phyloP scores from a whole-genome alignment of 78 protist genomes.

The Planoprotostelium fungivorum region DNA sequence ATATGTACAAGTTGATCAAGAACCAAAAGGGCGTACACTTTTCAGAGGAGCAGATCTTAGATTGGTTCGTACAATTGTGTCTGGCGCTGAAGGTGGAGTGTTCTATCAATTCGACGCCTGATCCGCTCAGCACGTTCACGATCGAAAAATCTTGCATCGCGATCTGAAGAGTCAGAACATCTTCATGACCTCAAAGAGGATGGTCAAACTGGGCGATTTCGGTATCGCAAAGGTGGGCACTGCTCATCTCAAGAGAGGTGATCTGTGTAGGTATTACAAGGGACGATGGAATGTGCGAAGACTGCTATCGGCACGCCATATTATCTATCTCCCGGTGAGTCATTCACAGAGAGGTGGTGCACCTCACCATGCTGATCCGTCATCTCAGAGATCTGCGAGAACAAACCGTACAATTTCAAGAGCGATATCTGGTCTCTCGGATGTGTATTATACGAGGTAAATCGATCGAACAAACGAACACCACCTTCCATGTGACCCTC shows the following conservation, averaged over 20 bases:
- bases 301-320: slow-evolving; percentile 92
- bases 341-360: background rate
- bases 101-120: background rate
- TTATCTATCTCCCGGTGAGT: slow-evolving; percentile 77
- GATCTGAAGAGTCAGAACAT: slow-evolving; percentile 87
- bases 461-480: background rate
- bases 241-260: no score
- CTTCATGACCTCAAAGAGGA: slow-evolving; percentile 58
- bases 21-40: slow-evolving; percentile 2
- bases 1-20: slow-evolving; percentile 6
- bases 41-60: slow-evolving; percentile 13
- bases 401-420: slow-evolving; percentile 70
- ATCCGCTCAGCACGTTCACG: slow-evolving; percentile 60
- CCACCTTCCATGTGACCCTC: slow-evolving; percentile 37
- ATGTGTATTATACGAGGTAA: slow-evolving; percentile 17
- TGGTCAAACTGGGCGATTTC: slow-evolving; percentile 91
- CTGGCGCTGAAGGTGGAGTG: slow-evolving; percentile 49
- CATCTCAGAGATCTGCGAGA: slow-evolving; percentile 72
- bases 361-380: background rate
- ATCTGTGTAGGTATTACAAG: slow-evolving; percentile 70
- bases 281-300: slow-evolving; percentile 61
- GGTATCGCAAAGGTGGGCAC: slow-evolving; percentile 92
- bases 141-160: slow-evolving; percentile 81
- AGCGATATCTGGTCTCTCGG: slow-evolving; percentile 86
- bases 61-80: slow-evolving; percentile 68